Evolutionary conservation across 305 asterid species (phyloP).

Genomic region (Ajuga reptans): DNA sequence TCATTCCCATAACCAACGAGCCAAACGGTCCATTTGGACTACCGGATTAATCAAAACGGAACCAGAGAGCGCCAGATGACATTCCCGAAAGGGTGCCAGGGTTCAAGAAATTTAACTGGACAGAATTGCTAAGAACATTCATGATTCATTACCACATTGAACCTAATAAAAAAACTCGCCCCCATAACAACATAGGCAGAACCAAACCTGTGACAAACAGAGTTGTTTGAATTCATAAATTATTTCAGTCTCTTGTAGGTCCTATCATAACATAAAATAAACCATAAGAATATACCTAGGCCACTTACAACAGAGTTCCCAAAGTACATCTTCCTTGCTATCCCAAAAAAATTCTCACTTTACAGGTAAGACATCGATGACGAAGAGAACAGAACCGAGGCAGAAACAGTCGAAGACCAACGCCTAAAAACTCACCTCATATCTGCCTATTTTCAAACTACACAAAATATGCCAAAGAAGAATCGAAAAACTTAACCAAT

Average conservation of each 20-base stretch:
- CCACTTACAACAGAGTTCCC: slow-evolving; percentile 34
- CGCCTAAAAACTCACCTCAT: slow-evolving; percentile 26
- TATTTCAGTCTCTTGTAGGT: neutral
- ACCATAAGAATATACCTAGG: slow-evolving; percentile 27
- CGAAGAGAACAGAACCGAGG: neutral
- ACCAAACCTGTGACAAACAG: neutral
- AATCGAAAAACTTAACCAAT: slow-evolving; percentile 26
- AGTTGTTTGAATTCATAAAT: neutral
- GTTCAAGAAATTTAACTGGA: too few relatives aligned
- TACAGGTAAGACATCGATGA: slow-evolving; percentile 28
- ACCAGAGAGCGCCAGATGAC: too few relatives aligned
- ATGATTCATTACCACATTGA: neutral
- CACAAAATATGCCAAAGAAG: slow-evolving; percentile 22
- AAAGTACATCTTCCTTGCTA: slow-evolving; percentile 32
- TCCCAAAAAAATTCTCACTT: slow-evolving; percentile 32
- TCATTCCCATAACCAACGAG: too few relatives aligned
- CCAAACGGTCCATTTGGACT: too few relatives aligned
- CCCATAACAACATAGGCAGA: too few relatives aligned
- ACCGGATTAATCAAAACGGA: too few relatives aligned
- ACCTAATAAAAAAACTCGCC: neutral
- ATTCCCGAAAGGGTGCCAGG: too few relatives aligned
- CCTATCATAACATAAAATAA: slow-evolving; percentile 19
- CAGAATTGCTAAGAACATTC: too few relatives aligned
- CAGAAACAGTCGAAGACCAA: slow-evolving; percentile 11
- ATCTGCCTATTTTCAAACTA: slow-evolving; percentile 30